Percentiles rank a stretch among this genome's conserved stretches.
phyloP scores from a whole-genome alignment of 495 filamentous ascomycete genomes.

The Filosporella fistucella region DNA sequence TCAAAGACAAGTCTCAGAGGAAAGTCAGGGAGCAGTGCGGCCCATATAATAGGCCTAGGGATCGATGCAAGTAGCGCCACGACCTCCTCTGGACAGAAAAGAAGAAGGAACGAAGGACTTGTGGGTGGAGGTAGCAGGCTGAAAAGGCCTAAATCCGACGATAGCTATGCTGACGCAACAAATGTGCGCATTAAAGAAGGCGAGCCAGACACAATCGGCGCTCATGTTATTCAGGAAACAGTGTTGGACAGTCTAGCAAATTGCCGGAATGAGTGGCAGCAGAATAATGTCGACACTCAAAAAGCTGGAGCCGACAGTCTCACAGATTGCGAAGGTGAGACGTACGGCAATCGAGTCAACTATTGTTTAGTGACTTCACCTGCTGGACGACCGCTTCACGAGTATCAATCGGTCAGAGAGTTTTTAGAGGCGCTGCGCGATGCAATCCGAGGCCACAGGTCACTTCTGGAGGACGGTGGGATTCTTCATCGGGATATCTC shows the following conservation, averaged over 20 bases:
- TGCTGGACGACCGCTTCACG: constrained; percentile 18
- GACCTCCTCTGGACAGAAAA: constrained; percentile 19
- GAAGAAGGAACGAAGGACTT: constrained; percentile 17
- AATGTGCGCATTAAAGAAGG: constrained; percentile 17
- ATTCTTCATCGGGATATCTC: constrained; percentile 37
- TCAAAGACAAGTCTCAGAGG: constrained; percentile 14
- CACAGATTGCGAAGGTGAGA: constrained; percentile 15
- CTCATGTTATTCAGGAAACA: constrained; percentile 18
- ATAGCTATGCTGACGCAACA: constrained; percentile 12
- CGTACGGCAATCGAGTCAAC: constrained; percentile 20
- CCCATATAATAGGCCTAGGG: constrained; percentile 14
- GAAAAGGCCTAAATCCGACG: constrained; percentile 21
- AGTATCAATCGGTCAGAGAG: constrained; percentile 24
- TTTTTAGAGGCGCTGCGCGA: constrained; percentile 27
- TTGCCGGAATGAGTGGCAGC: constrained; percentile 16
- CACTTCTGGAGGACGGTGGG: constrained; percentile 28
- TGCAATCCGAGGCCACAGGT: constrained; percentile 26
- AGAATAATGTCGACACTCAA: constrained; percentile 14
- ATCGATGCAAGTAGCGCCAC: constrained; percentile 16
- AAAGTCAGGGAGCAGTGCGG: constrained; percentile 13
- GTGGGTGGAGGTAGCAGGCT: constrained; percentile 14
- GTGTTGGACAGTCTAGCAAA: constrained; percentile 14
- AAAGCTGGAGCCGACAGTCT: constrained; percentile 14
- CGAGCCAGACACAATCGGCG: constrained; percentile 16
- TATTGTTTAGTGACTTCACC: constrained; percentile 15